Percentiles rank a stretch among this genome's conserved stretches.
Evolutionary conservation across 139 green algal species (phyloP).

Genomic region (Volvox reticuliferus): DNA sequence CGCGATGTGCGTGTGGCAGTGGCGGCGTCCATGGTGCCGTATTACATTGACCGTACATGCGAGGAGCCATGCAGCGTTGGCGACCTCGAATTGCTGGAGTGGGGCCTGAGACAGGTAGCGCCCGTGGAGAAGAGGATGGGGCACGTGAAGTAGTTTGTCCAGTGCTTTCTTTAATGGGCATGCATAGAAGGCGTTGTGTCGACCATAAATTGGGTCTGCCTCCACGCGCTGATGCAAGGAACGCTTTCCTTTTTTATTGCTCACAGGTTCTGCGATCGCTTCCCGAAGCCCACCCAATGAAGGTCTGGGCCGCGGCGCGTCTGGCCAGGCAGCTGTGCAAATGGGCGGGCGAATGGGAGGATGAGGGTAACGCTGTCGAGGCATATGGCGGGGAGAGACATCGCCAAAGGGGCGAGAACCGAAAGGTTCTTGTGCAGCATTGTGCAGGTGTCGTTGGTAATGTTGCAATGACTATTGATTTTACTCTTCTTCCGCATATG

Average conservation of each 20-base stretch:
- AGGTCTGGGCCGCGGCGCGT: neutral
- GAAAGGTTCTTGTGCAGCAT: neutral
- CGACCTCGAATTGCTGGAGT: conserved; percentile 25
- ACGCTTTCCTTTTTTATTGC: neutral
- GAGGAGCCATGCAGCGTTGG: neutral
- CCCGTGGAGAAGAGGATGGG: neutral
- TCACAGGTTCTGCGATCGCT: neutral
- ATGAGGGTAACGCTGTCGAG: too few relatives aligned
- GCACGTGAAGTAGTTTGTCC: neutral
- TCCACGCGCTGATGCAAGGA: neutral
- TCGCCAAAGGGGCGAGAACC: neutral
- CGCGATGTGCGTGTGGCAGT: neutral
- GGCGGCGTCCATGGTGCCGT: conserved; percentile 35
- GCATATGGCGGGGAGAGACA: neutral
- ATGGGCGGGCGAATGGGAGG: neutral
- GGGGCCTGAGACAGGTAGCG: conserved; percentile 17
- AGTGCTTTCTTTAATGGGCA: neutral
- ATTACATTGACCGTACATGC: conserved; percentile 21
- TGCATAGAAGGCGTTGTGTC: neutral
- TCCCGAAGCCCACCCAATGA: neutral
- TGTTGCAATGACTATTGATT: neutral
- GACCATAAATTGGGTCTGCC: neutral
- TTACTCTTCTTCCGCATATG: neutral
- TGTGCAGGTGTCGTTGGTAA: neutral
- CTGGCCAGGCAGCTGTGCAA: neutral